phyloP scores from a whole-genome alignment of 148 eudicot species.

The Cornus florida region DNA sequence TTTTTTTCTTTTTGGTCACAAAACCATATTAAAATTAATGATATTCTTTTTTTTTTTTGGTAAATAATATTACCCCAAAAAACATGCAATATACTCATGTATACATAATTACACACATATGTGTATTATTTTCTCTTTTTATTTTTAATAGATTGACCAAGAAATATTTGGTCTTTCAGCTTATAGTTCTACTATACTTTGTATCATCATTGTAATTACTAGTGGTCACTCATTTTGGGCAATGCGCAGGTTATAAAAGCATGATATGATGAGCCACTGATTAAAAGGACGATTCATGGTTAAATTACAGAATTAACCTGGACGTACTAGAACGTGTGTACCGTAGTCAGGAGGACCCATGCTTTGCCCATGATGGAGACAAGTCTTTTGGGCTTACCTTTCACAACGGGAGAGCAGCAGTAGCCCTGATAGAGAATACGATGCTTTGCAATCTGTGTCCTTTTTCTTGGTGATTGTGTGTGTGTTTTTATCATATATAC shows the following conservation, averaged over 20 bases:
- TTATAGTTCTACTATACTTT: no score
- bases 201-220: no score
- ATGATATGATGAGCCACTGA: conserved; percentile 16
- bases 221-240: not conserved
- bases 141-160: no score
- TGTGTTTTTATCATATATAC: not conserved
- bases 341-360: conserved; percentile 11
- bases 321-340: not conserved
- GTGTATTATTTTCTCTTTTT: no score
- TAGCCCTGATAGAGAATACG: conserved; percentile 17
- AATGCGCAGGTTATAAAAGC: not conserved
- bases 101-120: no score
- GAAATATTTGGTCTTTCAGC: no score
- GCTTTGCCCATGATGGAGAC: conserved; percentile 21
- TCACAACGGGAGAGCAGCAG: not conserved
- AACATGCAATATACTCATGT: no score
- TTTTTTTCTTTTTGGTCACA: no score
- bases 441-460: conserved; percentile 35
- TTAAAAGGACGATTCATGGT: not conserved
- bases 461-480: not conserved
- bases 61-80: no score
- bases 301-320: not conserved
- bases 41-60: no score
- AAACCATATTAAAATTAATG: no score
- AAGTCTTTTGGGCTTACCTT: not conserved